Evolutionary conservation across 2,329 filamentous ascomycete species (phyloP).

Genomic region (Leptographium lundbergii): DNA sequence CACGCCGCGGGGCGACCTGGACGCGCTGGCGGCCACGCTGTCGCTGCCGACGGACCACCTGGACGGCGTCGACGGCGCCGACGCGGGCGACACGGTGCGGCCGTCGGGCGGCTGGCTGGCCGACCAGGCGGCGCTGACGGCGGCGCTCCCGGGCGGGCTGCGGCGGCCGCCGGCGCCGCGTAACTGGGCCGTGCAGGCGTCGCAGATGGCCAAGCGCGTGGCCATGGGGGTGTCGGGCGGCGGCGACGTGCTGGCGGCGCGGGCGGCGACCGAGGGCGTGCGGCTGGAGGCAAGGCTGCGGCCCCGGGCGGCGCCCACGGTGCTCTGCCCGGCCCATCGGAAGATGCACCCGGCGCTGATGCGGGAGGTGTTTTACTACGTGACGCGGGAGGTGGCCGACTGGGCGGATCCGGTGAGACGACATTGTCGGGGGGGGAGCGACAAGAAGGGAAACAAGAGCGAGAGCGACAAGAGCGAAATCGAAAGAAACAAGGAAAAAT

Average conservation of each 20-base stretch:
- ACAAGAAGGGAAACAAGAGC: neutral
- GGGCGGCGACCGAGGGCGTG: slow-evolving; percentile 6
- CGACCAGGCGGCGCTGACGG: slow-evolving; percentile 5
- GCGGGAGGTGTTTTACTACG: slow-evolving; percentile 10
- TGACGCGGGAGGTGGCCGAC: slow-evolving; percentile 21
- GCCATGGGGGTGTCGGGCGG: slow-evolving; percentile 4
- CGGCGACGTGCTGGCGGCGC: slow-evolving; percentile 3
- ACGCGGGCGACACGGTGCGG: neutral
- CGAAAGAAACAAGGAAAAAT: neutral
- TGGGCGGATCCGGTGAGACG: slow-evolving; percentile 9
- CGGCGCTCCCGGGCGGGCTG: slow-evolving; percentile 4
- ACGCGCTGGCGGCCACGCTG: slow-evolving; percentile 5
- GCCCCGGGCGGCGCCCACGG: slow-evolving; percentile 6
- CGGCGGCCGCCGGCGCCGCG: slow-evolving; percentile 12
- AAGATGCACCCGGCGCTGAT: slow-evolving; percentile 13
- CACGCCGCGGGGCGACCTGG: neutral
- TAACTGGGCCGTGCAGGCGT: slow-evolving; percentile 21
- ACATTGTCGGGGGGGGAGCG: neutral
- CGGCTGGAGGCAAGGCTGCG: neutral
- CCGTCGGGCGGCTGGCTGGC: slow-evolving; percentile 5
- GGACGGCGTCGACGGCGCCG: neutral
- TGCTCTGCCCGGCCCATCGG: slow-evolving; percentile 12
- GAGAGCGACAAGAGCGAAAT: neutral
- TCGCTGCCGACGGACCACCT: slow-evolving; percentile 3
- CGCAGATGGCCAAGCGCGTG: slow-evolving; percentile 12